Evolutionary conservation across 495 filamentous ascomycete genomes (phyloP), one percentile per base, ranked within the genome.

Genomic region (Neurospora sp.): DNA sequence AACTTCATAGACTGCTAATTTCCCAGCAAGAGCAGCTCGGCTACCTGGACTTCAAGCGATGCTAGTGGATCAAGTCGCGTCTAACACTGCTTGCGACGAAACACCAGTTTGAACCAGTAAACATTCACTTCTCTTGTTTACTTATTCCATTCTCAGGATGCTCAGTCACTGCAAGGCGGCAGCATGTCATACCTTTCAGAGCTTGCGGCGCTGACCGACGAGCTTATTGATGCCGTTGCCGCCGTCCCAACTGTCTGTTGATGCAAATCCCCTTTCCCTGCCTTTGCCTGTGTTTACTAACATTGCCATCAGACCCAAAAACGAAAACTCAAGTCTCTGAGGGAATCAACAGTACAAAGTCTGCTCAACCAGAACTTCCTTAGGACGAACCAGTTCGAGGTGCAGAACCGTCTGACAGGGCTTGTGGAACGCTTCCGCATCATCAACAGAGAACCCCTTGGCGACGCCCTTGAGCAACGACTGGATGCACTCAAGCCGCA

Each of bases 371-470:
- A 91, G 71, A 86, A 83, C 42, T 91, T 91, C 83, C 84, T 84
- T 28, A 89, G 94, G 40, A 93, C 90, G 0, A 96, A 98, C 82
- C 95, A 96, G 77, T 99, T 98, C 79, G 93, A 93, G 39, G 89
- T 97, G 15, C 82, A 88, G 34, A 86, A 87, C 21, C 89, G 88
- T 40, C 86, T 97, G 6, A 88, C 91, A 31, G 96, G 96, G 4
- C 85, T 97, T 21, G 92, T 93, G 74, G 96, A 99, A 81, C 95
- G 95, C 76, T 97, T 97, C 79, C 87, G 89, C 45, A 85, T 98
- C 69, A 84, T 92, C 39, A 90, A 92, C 80, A 87, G 90, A 73
- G 94, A 97, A 79, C 88, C 90, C 19, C 81, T 97, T 36, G 93
- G 93, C n/a, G 90, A 93, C 74, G 93, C 92, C 9, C 85, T 98